These are phyloP conservation scores for Helianthus tuberosus DNA, from an alignment of 129 eudicot species.

Conservation along the genomic window DNA sequence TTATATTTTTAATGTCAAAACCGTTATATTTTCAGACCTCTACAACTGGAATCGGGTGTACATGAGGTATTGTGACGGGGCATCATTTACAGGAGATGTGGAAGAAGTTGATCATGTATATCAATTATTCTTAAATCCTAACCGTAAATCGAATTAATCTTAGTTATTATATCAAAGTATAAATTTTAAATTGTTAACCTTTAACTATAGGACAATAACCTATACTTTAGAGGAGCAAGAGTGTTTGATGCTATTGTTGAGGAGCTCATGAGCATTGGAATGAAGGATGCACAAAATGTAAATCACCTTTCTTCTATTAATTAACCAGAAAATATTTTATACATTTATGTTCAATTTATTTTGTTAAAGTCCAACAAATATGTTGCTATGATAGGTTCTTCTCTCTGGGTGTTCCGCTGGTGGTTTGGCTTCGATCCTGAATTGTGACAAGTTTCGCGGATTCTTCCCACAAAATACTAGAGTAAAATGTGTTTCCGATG, in stretches of 20 bases:
- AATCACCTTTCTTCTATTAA: background rate
- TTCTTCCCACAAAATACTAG: constrained; percentile 16
- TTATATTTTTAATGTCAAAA: background rate
- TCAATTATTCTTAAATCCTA: background rate
- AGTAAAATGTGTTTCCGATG: constrained; percentile 50
- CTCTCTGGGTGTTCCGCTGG: constrained; percentile 48
- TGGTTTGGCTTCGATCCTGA: constrained; percentile 36
- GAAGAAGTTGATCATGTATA: constrained; percentile 47
- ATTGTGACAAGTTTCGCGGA: constrained; percentile 37
- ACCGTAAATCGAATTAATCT: background rate
- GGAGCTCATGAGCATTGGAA: constrained; percentile 53
- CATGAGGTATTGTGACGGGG: constrained; percentile 63
- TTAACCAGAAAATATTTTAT: background rate
- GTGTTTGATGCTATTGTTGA: constrained; percentile 50
- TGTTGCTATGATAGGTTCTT: constrained; percentile 25
- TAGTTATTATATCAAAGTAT: background rate
- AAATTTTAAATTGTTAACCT: background rate
- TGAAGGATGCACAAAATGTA: constrained; percentile 51
- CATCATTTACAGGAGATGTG: constrained; percentile 62
- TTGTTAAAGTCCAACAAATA: background rate
- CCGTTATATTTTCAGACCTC: constrained; percentile 40
- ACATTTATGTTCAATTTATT: background rate
- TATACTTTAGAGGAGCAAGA: constrained; percentile 62
- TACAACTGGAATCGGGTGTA: constrained; percentile 57
- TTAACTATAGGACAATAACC: constrained; percentile 40